These are phyloP conservation scores for Ganoderma meredithae DNA, from an alignment of 1,284 basidiomycete species.

Conservation along the genomic window DNA sequence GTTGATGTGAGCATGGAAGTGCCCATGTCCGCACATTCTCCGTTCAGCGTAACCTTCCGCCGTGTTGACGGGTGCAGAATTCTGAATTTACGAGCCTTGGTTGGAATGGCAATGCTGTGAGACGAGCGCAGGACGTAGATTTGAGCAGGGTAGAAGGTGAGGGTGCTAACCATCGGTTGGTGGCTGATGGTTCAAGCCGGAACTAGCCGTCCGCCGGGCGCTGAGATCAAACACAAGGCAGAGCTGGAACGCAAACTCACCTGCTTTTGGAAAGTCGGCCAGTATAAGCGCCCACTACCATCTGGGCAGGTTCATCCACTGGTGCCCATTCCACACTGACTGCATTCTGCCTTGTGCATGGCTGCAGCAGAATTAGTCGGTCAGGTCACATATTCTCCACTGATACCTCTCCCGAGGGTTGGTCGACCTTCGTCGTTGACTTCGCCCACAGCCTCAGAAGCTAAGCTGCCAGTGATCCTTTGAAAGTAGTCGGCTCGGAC, in stretches of 20 bases:
- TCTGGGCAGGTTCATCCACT: not conserved
- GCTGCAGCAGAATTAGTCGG: too few species aligned
- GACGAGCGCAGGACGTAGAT: not conserved
- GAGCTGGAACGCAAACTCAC: constrained; percentile 29
- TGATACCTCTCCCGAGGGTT: too few species aligned
- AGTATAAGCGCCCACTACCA: not conserved
- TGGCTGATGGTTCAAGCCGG: constrained; percentile 9
- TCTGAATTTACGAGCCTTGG: not conserved
- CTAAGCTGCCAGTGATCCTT: too few species aligned
- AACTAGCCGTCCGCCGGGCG: not conserved
- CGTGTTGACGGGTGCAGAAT: not conserved
- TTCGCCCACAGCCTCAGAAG: too few species aligned
- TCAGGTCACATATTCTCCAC: too few species aligned
- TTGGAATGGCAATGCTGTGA: not conserved
- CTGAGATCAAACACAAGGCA: not conserved
- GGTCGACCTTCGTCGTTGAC: too few species aligned
- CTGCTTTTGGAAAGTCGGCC: not conserved
- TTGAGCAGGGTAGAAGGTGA: not conserved
- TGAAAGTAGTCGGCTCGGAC: too few species aligned
- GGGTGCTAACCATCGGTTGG: not conserved
- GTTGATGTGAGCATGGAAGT: constrained; percentile 6
- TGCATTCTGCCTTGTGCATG: too few species aligned
- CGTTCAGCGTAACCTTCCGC: not conserved
- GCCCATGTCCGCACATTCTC: constrained; percentile 6
- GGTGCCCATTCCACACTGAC: not conserved